Evolutionary conservation across 768 basidiomycete species (phyloP), one percentile per base, ranked within the genome.

Genomic region (Boletus eberwhitei): DNA sequence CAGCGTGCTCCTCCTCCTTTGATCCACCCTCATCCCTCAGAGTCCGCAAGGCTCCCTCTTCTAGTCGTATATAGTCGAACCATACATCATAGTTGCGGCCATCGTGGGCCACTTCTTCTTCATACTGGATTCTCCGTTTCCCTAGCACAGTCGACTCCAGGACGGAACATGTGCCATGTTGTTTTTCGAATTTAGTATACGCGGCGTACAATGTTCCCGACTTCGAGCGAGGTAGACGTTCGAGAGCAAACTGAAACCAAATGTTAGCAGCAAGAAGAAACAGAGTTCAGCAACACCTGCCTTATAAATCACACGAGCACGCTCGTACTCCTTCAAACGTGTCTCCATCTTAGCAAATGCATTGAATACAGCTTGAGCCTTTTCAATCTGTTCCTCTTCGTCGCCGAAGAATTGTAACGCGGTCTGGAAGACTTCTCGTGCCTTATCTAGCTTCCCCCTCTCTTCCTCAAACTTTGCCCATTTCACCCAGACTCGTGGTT

Each of bases 311-410:
- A 97, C 93, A 53, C 97, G 79, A 4, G 97, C 95, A 38, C 97
- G 88, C 53, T 99, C 97, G 69, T 86, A 97, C 74, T 99, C 97
- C 74, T 98, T 98, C 65, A 93, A 68, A 50, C 97, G 79, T 8
- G 85, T 96, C 75, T 99, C 97, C 94, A 98, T 98, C 75, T 91
- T 93, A 0, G 95, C 95, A 72, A 98, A 97, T 2, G 90, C 85
- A 49, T 82, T 85, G 70, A 95, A 97, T 6, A 97, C 92, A 5
- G 87, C 88, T 74, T 99, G 96, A 5, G 94, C 79, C 69, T 87
- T 88, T 70, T 89, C 75, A n/a, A 94, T 81, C 63, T 93, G 88
- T 66, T 90, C 88, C 64, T 88, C 90, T 41, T 90, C 90, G 60
- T 93, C 91, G 3, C 88, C 88, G 63, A 85, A 94, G 72, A 91